Conservation (phyloP, 1,284 basidiomycete species). For the Fomitopsis palustris region DNA sequence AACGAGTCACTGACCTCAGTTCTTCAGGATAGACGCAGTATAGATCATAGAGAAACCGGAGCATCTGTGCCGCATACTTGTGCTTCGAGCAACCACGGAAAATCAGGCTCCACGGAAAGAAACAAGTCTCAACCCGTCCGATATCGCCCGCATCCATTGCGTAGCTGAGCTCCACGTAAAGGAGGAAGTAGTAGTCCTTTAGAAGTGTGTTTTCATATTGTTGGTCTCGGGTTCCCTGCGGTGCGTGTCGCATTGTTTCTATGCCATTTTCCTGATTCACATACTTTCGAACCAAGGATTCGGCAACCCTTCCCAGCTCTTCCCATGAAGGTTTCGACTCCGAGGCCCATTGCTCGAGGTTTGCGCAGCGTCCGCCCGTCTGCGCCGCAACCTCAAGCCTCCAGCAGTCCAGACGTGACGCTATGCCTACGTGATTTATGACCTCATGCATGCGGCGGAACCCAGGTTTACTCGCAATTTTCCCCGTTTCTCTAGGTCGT, state of each 20-base stretch:
- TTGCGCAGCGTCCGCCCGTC: background rate
- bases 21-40: slow-evolving; percentile 25
- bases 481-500: slow-evolving; percentile 25
- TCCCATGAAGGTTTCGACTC: background rate
- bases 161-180: slow-evolving; percentile 29
- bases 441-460: slow-evolving; percentile 15
- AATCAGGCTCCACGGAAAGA: slow-evolving; percentile 29
- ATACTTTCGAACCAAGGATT: background rate
- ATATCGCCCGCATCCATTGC: slow-evolving; percentile 33
- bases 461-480: slow-evolving; percentile 26
- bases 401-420: background rate
- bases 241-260: background rate
- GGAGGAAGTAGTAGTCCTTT: slow-evolving; percentile 24
- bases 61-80: slow-evolving; percentile 30
- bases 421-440: background rate
- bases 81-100: slow-evolving; percentile 30
- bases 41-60: slow-evolving; percentile 22
- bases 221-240: background rate
- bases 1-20: slow-evolving; percentile 17
- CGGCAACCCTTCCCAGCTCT: background rate
- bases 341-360: background rate
- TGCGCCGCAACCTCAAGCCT: background rate
- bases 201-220: slow-evolving; percentile 25
- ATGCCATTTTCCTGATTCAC: background rate
- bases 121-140: slow-evolving; percentile 27